phyloP scores from a whole-genome alignment of 768 basidiomycete species.

The Amanita muscaria region DNA sequence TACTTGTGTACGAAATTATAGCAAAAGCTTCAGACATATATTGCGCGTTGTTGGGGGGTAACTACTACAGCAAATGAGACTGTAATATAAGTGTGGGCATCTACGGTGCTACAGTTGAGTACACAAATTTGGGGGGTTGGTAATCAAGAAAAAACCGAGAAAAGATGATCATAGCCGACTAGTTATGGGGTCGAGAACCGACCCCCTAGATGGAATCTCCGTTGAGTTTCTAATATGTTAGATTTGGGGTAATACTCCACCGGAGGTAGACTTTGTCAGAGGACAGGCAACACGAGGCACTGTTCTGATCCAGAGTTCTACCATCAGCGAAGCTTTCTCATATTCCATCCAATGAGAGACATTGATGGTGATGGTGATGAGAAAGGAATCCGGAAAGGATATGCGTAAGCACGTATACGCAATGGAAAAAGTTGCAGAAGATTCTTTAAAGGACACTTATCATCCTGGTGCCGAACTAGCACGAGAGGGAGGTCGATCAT shows the following conservation, averaged over 20 bases:
- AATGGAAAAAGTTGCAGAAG: neutral
- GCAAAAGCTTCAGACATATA: no score
- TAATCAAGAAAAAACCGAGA: no score
- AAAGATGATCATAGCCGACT: no score
- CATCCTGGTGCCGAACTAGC: conserved; percentile 4
- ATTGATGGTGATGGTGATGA: neutral
- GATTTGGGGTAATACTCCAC: no score
- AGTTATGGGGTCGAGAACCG: no score
- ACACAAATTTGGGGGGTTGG: neutral
- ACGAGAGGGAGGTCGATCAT: conserved; percentile 6
- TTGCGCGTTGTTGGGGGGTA: no score
- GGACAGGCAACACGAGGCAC: no score
- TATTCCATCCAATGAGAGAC: conserved; percentile 4
- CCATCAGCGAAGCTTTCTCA: neutral
- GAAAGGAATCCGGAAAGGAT: neutral
- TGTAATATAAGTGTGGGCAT: neutral
- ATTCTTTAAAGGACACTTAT: neutral
- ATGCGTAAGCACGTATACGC: neutral
- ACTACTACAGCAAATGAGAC: neutral
- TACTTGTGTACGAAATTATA: neutral
- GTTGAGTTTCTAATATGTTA: no score
- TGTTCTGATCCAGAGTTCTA: neutral
- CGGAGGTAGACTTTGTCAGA: no score
- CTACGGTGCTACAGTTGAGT: conserved; percentile 2
- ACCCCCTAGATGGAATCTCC: no score